Evolutionary conservation across 352 stramenopile species (phyloP).

Genomic region (Globisporangium canariense): DNA sequence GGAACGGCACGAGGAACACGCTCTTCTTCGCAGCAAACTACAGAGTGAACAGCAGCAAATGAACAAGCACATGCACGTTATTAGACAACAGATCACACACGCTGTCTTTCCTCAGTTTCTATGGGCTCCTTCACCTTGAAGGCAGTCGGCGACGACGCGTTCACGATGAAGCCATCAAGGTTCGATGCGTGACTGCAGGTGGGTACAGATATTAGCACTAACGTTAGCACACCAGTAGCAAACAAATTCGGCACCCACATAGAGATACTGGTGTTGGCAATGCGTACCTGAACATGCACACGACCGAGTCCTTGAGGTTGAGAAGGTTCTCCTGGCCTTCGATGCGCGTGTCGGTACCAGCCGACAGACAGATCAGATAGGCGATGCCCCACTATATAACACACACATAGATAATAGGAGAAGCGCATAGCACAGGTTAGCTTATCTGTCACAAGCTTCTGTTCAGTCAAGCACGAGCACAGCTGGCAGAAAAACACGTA

Average conservation of each 20-base stretch:
- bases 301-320: conserved; percentile 57
- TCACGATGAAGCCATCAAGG: conserved; percentile 83
- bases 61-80: not conserved
- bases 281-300: conserved; percentile 79
- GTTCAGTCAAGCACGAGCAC: not conserved
- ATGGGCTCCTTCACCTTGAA: conserved; percentile 43
- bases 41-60: conserved; percentile 1
- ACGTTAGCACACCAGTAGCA: not conserved
- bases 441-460: not conserved
- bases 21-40: conserved; percentile 85
- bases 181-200: conserved; percentile 68
- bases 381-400: conserved; percentile 13
- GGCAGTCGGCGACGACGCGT: conserved; percentile 55
- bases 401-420: not conserved
- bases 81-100: not conserved
- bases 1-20: conserved; percentile 74
- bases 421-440: not conserved
- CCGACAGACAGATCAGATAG: conserved; percentile 49
- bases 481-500: conserved; percentile 15
- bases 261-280: not conserved
- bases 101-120: no score
- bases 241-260: not conserved
- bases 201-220: not conserved
- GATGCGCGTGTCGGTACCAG: conserved; percentile 41
- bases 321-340: conserved; percentile 54